Conservation (phyloP, 1,139 yeast species). For the Geotrichum aggregatum region DNA sequence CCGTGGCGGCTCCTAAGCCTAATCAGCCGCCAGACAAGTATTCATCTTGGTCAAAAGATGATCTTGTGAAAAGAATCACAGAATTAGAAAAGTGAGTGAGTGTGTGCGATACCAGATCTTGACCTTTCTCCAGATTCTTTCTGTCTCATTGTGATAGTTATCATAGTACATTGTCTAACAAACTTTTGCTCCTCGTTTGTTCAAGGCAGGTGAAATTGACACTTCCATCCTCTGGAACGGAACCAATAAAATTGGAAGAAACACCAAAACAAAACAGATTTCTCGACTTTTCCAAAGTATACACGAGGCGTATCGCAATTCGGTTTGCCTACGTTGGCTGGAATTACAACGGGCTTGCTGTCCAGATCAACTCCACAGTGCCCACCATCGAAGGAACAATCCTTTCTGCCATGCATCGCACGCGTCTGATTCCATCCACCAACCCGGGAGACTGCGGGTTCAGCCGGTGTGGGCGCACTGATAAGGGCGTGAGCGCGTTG, state of each 20-base stretch:
- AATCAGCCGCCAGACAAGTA: slow-evolving; percentile 6
- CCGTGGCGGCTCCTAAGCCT: too few relatives aligned
- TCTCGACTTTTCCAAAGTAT: slow-evolving; percentile 64
- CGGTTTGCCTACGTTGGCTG: slow-evolving; percentile 54
- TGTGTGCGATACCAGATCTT: too few relatives aligned
- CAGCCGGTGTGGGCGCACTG: slow-evolving; percentile 95
- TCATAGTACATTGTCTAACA: not conserved
- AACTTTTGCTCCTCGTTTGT: too few relatives aligned
- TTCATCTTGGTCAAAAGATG: slow-evolving; percentile 6
- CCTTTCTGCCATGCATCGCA: slow-evolving; percentile 62
- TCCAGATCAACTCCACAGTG: slow-evolving; percentile 62
- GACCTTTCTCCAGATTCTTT: too few relatives aligned
- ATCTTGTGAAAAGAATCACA: slow-evolving; percentile 2
- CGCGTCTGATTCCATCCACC: slow-evolving; percentile 58
- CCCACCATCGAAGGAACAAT: slow-evolving; percentile 85
- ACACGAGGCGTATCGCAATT: slow-evolving; percentile 68
- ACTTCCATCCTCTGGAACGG: not conserved
- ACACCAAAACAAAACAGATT: slow-evolving; percentile 38
- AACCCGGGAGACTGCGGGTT: slow-evolving; percentile 61
- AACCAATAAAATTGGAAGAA: not conserved
- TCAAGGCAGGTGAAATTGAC: slow-evolving; percentile 2
- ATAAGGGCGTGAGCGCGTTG: slow-evolving; percentile 94
- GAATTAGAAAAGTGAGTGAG: slow-evolving; percentile 12
- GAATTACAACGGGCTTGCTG: slow-evolving; percentile 87
- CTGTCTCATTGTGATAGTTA: too few relatives aligned